Evolutionary conservation across 2,329 filamentous ascomycete genomes (phyloP).

Genomic region (Penicillium sp.): DNA sequence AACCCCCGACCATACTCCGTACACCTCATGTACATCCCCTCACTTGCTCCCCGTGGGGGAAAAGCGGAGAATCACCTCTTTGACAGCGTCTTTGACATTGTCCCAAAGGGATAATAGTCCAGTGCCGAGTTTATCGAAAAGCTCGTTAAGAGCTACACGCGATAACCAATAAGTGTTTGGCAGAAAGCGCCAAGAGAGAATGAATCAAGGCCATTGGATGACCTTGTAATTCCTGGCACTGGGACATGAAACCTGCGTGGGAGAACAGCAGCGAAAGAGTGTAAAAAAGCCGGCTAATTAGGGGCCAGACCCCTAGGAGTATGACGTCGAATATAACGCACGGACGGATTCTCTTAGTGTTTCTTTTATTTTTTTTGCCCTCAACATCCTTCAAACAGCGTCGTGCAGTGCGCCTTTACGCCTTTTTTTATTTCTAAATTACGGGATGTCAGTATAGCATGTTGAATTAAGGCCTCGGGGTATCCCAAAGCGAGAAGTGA

Average conservation of each 20-base stretch:
- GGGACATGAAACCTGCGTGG: not conserved
- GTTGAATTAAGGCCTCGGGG: not conserved
- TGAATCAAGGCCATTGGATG: not conserved
- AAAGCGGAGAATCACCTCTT: not conserved
- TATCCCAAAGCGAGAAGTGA: not conserved
- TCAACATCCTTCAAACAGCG: constrained; percentile 6
- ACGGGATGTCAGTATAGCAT: not conserved
- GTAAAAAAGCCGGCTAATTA: constrained; percentile 12
- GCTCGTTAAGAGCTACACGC: not conserved
- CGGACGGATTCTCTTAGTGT: constrained; percentile 8
- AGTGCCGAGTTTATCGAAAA: not conserved
- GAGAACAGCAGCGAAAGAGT: not conserved
- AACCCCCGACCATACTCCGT: not conserved
- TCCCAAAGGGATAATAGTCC: not conserved
- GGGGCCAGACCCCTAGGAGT: constrained; percentile 10
- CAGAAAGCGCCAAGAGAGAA: not conserved
- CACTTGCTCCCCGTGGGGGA: not conserved
- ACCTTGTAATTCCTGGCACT: not conserved
- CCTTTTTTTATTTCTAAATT: not conserved
- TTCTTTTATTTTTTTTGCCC: not conserved
- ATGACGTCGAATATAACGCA: constrained; percentile 20
- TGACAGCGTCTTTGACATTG: not conserved
- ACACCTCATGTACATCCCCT: not conserved
- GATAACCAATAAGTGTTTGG: not conserved
- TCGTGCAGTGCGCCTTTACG: constrained; percentile 14